Evolutionary conservation across 73 alveolate species (phyloP), one percentile per base, ranked within the genome.

Genomic region (Symbiodinium natans): DNA sequence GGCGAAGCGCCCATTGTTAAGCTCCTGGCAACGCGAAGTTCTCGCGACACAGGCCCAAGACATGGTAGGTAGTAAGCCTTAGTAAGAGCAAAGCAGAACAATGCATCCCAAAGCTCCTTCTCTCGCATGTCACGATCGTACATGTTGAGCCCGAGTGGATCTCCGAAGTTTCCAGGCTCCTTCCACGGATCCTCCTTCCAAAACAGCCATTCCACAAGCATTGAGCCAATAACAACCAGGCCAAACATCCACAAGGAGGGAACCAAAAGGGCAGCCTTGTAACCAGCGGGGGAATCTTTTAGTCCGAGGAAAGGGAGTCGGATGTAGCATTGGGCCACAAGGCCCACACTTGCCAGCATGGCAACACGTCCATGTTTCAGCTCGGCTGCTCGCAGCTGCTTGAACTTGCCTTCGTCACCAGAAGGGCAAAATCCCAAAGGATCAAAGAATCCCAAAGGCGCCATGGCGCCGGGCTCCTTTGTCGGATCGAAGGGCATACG

Each of bases 101-200:
- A 21, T 13, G 34, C 17, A 23, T 8, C 68, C 63, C 34, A 7
- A 13, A 82, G 36, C 29, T 93, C 99, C 98, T 83, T 83, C 68
- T 77, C 52, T 63, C 98, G 80, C 98, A 92, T 92, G 83, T 92
- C 98, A n/a, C 63, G 56, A 48, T 92, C 92, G 83, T 92, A 92
- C 92, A 92, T 92, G 92, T 46, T 46, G 43, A 92, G 42, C 41
- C 98, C 98, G 68, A 92, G 84, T 2, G 98, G 98, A 38, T 92
- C 98, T 23, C 98, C 98, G 43, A 92, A 92, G 98, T 92, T 77
- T 0, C 98, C 98, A 10, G 98, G 98, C 75, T 92, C 98, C 75
- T 92, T 92, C 92, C 89, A 92, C 23, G 89, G 92, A 21, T 92
- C 98, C 68, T 92, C 98, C 23, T 77, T 92, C 96, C 96, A 90